Evolutionary conservation across 371 early-diverging fungal genomes (phyloP), one percentile per base, ranked within the genome.

Genomic region (Lichtheimia ramosa): DNA sequence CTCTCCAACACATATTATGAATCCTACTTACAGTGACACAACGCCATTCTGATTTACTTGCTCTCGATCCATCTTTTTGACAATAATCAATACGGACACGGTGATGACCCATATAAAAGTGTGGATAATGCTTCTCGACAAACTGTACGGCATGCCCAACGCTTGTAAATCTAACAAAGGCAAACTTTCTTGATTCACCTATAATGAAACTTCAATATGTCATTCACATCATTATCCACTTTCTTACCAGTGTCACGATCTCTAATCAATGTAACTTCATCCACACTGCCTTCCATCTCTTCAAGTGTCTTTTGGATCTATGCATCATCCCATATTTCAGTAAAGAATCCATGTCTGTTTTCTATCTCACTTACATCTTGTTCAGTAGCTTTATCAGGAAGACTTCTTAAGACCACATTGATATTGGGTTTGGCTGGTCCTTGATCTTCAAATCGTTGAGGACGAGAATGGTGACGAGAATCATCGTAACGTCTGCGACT

Each of bases 91-190:
- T 66, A 12, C 82, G 70, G 0, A 87, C 83, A 20, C 80, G 66
- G 21, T 68, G 64, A 20, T 73, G 69, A 7, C 69, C 70, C 68
- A 87, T 71, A 25, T 58, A 68, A 14, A 85, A 75, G 12, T 61
- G 60, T 1, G 80, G 76, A 54, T 62, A 69, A 54, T 83, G 60
- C 16, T 63, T 69, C 23, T 84, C 81, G 7, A 87, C 75, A 62
- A 86, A 87, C 48, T 79, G 79, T n/a, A 77, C 66, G n/a, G 88
- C 85, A 66, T 84, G 85, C 16, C 86, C 84, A 18, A 85, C 85
- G 59, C 81, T 81, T 10, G 81, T 81, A 64, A 87, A 87, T 34
- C 82, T 75, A 16, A 83, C 80, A 72, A 87, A 87, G 1, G 88
- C 88, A 68, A 85, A 85, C 57, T 84, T 77, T 43, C 83, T 65